Percentiles rank a stretch among this genome's conserved stretches.
These are phyloP conservation scores for Populus ilicifolia DNA, from an alignment of 345 rosid genomes.

Conservation along the genomic window DNA sequence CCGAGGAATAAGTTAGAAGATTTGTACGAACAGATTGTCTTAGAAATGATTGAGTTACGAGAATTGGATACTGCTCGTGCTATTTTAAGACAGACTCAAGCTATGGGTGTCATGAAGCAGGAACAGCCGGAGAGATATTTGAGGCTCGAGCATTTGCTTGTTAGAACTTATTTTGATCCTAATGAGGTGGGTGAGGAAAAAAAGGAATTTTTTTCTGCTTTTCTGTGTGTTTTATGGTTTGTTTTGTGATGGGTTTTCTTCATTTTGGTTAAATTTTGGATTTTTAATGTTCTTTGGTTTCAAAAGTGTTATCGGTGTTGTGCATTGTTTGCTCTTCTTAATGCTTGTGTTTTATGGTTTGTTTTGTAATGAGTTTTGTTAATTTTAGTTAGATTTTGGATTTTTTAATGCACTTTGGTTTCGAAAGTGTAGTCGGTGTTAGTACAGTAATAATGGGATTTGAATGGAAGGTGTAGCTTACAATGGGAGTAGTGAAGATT, in stretches of 20 bases:
- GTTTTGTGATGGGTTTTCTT: not conserved
- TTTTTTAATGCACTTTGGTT: not conserved
- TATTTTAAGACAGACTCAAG: slow-evolving; percentile 93
- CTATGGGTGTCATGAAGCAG: slow-evolving; percentile 99
- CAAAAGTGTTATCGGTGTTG: not conserved
- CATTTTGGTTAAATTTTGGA: not conserved
- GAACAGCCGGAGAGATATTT: slow-evolving; percentile 97
- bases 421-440: not conserved
- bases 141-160: slow-evolving; percentile 89
- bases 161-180: slow-evolving; percentile 92
- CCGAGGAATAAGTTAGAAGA: slow-evolving; percentile 89
- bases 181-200: slow-evolving; percentile 53
- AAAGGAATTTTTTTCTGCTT: not conserved
- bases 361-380: not conserved
- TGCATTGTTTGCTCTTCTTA: not conserved
- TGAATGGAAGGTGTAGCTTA: not conserved
- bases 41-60: slow-evolving; percentile 97
- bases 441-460: not conserved
- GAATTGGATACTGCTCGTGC: slow-evolving; percentile 96
- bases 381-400: not conserved
- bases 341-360: not conserved
- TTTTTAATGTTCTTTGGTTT: not conserved
- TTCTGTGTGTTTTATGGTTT: not conserved
- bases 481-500: not conserved
- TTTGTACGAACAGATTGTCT: slow-evolving; percentile 90